These are phyloP conservation scores for Coemansia sp. DNA, from an alignment of 192 early-diverging fungal genomes.

Conservation along the genomic window DNA sequence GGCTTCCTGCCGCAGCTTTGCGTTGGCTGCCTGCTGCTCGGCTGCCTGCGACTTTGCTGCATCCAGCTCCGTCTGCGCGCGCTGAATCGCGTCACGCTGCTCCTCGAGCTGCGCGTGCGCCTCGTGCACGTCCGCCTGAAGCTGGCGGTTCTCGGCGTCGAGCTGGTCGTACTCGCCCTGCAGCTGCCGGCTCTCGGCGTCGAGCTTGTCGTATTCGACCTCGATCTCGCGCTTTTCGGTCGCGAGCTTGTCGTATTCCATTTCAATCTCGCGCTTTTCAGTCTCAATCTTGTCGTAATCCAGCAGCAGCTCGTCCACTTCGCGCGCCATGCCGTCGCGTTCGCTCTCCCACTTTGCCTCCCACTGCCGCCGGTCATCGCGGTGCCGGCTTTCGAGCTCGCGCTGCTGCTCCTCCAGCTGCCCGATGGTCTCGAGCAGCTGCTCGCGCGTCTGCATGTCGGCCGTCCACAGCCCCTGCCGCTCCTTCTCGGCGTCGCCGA, in stretches of 20 bases:
- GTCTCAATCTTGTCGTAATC: constrained; percentile 10
- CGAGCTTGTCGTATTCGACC: constrained; percentile 7
- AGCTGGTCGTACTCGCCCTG: constrained; percentile 3
- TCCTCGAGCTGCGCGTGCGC: not conserved
- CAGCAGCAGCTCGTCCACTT: constrained; percentile 4
- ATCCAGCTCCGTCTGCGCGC: too few species aligned
- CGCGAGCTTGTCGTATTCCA: constrained; percentile 11
- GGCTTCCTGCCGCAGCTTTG: constrained; percentile 18
- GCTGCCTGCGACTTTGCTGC: not conserved
- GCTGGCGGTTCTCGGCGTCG: not conserved
- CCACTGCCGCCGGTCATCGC: not conserved
- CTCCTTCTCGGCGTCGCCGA: constrained; percentile 36
- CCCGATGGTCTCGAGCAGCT: constrained; percentile 28
- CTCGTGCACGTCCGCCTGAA: constrained; percentile 2
- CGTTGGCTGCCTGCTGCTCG: constrained; percentile 6
- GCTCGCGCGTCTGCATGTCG: constrained; percentile 27
- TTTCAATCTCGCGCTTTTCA: constrained; percentile 21
- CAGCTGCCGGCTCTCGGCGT: not conserved
- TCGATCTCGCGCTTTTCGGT: constrained; percentile 22
- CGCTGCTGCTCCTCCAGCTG: constrained; percentile 25
- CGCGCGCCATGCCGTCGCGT: constrained; percentile 7
- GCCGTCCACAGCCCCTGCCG: constrained; percentile 42
- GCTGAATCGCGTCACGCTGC: constrained; percentile 10
- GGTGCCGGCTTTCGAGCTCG: not conserved
- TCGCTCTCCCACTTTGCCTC: not conserved